These are phyloP conservation scores for Linum tenue DNA, from an alignment of 345 rosid genomes.

Conservation along the genomic window DNA sequence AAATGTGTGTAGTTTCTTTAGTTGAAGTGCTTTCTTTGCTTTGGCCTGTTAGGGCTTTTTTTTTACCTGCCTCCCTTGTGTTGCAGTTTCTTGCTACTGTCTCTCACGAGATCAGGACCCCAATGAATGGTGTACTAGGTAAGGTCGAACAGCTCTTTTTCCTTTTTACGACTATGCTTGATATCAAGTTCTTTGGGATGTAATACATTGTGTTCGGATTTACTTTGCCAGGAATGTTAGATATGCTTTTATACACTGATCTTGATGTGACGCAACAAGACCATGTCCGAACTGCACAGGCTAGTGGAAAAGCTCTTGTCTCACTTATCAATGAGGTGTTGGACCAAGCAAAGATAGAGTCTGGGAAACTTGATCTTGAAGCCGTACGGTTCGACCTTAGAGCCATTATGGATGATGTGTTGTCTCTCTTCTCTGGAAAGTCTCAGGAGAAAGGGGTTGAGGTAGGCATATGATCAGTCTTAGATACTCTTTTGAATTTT, in stretches of 20 bases:
- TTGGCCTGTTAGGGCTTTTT: background rate
- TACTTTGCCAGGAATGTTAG: slow-evolving; percentile 69
- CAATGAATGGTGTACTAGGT: slow-evolving; percentile 98
- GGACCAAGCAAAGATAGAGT: slow-evolving; percentile 91
- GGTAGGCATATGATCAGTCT: slow-evolving; percentile 32
- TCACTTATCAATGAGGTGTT: slow-evolving; percentile 85
- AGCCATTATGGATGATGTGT: slow-evolving; percentile 78
- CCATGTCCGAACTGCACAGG: slow-evolving; percentile 83
- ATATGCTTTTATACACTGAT: slow-evolving; percentile 83
- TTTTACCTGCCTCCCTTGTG: slow-evolving; percentile 15
- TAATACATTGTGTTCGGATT: slow-evolving; percentile 2
- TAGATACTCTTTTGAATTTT: background rate
- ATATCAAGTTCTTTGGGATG: slow-evolving; percentile 2
- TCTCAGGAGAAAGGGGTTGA: slow-evolving; percentile 83
- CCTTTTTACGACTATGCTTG: background rate
- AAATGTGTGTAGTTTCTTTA: slow-evolving; percentile 8
- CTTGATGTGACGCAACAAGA: slow-evolving; percentile 88
- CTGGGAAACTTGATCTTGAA: slow-evolving; percentile 96
- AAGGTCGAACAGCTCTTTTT: slow-evolving; percentile 22
- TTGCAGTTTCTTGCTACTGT: slow-evolving; percentile 96
- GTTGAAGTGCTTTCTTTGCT: slow-evolving; percentile 5
- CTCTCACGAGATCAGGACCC: slow-evolving; percentile 97
- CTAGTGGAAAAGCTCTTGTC: slow-evolving; percentile 86
- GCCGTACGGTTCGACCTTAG: slow-evolving; percentile 71
- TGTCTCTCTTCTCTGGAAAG: slow-evolving; percentile 85